Conservation (phyloP, 2,329 filamentous ascomycete genomes). For the Incumbomyces lentus region DNA sequence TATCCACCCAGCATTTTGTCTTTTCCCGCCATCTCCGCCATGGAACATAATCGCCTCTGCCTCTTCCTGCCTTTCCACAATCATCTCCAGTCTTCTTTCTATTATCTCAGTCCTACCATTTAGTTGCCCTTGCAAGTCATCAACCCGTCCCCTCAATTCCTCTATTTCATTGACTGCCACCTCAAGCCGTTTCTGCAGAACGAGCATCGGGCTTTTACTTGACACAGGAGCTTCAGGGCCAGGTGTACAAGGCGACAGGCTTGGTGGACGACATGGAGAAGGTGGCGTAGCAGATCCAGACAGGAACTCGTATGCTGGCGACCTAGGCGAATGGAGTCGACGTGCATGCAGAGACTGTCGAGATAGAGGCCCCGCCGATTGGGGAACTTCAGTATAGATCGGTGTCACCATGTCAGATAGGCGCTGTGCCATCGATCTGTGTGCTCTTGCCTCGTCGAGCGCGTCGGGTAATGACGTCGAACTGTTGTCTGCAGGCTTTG, state of each 20-base stretch:
- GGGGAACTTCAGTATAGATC: background rate
- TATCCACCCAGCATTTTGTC: background rate
- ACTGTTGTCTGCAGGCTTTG: conserved; percentile 4
- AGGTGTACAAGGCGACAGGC: conserved; percentile 15
- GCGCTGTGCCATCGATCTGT: background rate
- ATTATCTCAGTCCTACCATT: conserved; percentile 1
- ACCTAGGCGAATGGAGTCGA: background rate
- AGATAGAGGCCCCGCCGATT: background rate
- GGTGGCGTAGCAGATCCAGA: background rate
- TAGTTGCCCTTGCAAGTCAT: conserved; percentile 12
- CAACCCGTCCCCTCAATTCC: conserved; percentile 13
- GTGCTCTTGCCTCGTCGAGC: background rate
- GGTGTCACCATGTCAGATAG: background rate
- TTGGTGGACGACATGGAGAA: conserved; percentile 12
- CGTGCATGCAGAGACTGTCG: background rate
- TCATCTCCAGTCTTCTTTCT: conserved; percentile 2
- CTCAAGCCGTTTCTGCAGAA: conserved; percentile 16
- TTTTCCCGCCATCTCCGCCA: background rate
- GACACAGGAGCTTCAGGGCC: conserved; percentile 15
- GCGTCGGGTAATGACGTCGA: background rate
- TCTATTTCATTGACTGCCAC: conserved; percentile 17
- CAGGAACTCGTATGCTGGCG: background rate
- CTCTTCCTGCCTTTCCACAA: background rate
- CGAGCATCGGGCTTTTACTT: conserved; percentile 16
- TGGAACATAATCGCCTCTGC: background rate